These are phyloP conservation scores for Simplicillium aogashimaense DNA, from an alignment of 2,329 filamentous ascomycete species.

Conservation along the genomic window DNA sequence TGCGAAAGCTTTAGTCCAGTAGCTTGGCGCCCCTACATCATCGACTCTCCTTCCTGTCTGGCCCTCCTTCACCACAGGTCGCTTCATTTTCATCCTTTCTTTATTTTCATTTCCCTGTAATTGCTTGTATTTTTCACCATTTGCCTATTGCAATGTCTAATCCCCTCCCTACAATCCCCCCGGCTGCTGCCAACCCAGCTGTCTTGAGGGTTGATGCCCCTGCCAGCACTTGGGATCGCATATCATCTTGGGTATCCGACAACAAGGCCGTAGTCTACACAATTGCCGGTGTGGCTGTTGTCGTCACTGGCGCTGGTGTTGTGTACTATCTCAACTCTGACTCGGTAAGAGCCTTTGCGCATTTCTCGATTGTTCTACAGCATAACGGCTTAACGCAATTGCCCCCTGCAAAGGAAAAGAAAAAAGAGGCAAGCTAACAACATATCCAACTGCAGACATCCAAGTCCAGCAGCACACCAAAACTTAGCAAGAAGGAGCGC, in stretches of 20 bases:
- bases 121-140: constrained; percentile 10
- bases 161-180: constrained; percentile 38
- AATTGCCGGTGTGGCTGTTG: constrained; percentile 85
- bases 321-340: constrained; percentile 76
- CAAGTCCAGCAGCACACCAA: constrained; percentile 44
- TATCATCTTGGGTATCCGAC: constrained; percentile 86
- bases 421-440: constrained; percentile 1
- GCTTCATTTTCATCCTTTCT: constrained; percentile 11
- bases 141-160: constrained; percentile 26
- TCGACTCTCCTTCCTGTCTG: background rate
- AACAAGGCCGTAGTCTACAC: constrained; percentile 96
- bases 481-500: constrained; percentile 81
- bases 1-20: too few relatives aligned
- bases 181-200: constrained; percentile 25
- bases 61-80: constrained; percentile 4
- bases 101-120: constrained; percentile 12
- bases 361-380: too few relatives aligned
- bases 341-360: constrained; percentile 32
- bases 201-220: constrained; percentile 43
- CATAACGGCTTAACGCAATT: too few relatives aligned
- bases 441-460: constrained; percentile 25
- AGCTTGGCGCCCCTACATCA: background rate
- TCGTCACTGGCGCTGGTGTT: constrained; percentile 82
- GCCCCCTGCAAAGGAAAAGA: too few relatives aligned
- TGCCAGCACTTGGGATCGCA: constrained; percentile 75